Evolutionary conservation across 2,329 filamentous ascomycete species (phyloP).

Genomic region (Shiraia sp.): DNA sequence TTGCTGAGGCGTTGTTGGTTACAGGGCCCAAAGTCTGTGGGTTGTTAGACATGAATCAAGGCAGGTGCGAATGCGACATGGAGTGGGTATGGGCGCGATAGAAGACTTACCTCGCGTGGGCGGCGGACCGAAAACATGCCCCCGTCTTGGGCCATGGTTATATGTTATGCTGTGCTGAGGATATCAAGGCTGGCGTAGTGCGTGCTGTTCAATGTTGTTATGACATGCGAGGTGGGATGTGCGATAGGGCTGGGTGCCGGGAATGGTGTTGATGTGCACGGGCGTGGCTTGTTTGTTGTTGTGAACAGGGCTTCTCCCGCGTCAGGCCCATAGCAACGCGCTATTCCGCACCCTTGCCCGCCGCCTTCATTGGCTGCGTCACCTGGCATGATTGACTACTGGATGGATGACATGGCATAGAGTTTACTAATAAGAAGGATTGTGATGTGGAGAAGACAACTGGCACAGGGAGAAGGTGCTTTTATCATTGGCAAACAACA

Average conservation of each 20-base stretch:
- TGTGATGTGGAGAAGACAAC: too few relatives aligned
- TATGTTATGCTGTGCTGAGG: background rate
- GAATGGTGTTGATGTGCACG: conserved; percentile 21
- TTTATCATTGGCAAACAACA: too few relatives aligned
- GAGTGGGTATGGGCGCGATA: conserved; percentile 18
- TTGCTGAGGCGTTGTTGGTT: conserved; percentile 73
- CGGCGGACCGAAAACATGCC: conserved; percentile 90
- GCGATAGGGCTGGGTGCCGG: conserved; percentile 13
- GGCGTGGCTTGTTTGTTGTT: conserved; percentile 35
- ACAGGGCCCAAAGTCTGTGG: conserved; percentile 81
- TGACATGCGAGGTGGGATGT: conserved; percentile 6
- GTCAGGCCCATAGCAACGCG: conserved; percentile 30
- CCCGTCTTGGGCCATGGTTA: conserved; percentile 42
- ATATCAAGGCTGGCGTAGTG: background rate
- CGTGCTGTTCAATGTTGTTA: background rate
- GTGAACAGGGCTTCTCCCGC: conserved; percentile 14
- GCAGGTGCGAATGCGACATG: conserved; percentile 9
- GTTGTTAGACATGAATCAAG: conserved; percentile 13
- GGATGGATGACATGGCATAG: background rate
- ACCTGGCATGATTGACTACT: conserved; percentile 6
- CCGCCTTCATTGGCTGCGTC: conserved; percentile 21
- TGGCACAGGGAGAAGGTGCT: too few relatives aligned
- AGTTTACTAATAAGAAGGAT: too few relatives aligned
- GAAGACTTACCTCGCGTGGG: conserved; percentile 75
- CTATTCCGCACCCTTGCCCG: conserved; percentile 6